Conservation (phyloP, 169 alveolate species). For the Plasmodium cynomolgi region DNA sequence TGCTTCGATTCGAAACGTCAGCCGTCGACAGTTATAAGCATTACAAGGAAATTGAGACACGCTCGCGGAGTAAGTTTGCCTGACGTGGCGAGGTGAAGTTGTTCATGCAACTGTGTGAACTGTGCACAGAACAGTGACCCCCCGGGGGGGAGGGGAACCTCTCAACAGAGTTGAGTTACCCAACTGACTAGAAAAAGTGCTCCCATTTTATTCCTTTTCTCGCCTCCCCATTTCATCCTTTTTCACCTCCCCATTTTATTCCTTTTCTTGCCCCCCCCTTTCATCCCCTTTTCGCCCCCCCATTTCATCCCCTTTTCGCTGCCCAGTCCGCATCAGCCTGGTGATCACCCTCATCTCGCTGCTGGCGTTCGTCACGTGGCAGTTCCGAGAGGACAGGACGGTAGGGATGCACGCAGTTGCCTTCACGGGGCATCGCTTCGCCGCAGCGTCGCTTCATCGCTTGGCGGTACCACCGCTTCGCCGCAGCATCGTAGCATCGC, state of each 20-base stretch:
- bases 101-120: background rate
- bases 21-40: slow-evolving; percentile 40
- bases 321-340: slow-evolving; percentile 33
- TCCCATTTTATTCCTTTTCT: background rate
- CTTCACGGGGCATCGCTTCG: background rate
- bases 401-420: background rate
- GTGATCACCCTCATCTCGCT: slow-evolving; percentile 9
- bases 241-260: background rate
- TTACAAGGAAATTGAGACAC: slow-evolving; percentile 15
- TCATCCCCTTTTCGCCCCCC: background rate
- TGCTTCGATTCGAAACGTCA: slow-evolving; percentile 55
- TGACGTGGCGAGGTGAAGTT: background rate
- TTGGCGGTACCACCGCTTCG: background rate
- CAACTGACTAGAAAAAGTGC: background rate
- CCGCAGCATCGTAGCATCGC: no score
- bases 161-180: background rate
- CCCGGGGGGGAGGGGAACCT: no score
- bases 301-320: background rate
- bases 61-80: slow-evolving; percentile 26
- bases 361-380: background rate
- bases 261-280: no score
- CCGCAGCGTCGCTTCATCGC: background rate
- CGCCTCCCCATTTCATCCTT: background rate
- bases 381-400: slow-evolving; percentile 13
- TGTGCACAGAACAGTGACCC: background rate